Evolutionary conservation across 176 grass and related monocot species (phyloP).

Genomic region (Poa annua): DNA sequence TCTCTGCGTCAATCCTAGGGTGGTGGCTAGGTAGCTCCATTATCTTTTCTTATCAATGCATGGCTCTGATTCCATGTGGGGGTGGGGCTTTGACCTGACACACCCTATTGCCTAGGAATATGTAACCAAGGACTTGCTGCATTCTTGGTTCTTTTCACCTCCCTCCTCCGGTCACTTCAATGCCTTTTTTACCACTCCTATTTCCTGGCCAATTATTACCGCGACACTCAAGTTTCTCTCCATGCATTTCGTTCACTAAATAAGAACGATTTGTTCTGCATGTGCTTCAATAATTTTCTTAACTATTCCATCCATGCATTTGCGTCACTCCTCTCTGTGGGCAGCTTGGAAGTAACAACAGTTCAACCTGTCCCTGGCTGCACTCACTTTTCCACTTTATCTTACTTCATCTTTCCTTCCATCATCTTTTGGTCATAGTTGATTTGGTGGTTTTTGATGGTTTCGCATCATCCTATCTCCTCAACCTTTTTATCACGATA

Average conservation of each 20-base stretch:
- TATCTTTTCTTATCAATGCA: constrained; percentile 77
- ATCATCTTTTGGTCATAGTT: constrained; percentile 35
- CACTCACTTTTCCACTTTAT: constrained; percentile 28
- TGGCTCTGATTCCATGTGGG: constrained; percentile 86
- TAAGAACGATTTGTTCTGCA: neutral
- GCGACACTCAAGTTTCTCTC: neutral
- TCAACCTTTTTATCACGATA: neutral
- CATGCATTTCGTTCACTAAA: constrained; percentile 4
- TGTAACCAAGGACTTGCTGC: constrained; percentile 64
- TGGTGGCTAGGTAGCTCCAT: constrained; percentile 33
- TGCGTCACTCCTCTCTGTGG: neutral
- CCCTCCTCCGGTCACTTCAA: constrained; percentile 49
- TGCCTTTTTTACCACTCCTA: constrained; percentile 28
- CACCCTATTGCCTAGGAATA: constrained; percentile 85
- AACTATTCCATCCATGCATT: neutral
- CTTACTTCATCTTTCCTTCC: constrained; percentile 16
- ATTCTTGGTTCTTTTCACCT: constrained; percentile 49
- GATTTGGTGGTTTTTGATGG: neutral
- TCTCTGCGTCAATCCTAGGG: constrained; percentile 31
- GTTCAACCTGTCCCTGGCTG: constrained; percentile 32
- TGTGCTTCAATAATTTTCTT: constrained; percentile 1
- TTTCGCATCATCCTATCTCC: neutral
- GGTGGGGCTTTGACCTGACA: constrained; percentile 78
- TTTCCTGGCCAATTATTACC: constrained; percentile 36
- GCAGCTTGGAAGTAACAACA: constrained; percentile 26